A percentile compares a stretch with the other conserved stretches of the same genome.
Conservation (phyloP, 73 alveolate genomes). For the Paraurostyla sp. region DNA sequence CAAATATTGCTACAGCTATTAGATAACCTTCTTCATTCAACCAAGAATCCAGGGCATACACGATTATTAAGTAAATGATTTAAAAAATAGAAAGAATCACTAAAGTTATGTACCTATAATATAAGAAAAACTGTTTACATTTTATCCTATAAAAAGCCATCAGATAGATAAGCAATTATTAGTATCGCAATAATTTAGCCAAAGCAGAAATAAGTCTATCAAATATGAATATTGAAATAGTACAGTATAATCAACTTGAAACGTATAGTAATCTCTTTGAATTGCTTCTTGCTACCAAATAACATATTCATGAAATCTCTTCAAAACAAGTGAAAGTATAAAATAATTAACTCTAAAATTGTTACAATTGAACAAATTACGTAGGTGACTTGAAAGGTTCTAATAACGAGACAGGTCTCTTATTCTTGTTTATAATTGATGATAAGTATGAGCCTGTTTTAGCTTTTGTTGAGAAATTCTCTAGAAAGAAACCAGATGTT, state of each 20-base stretch:
- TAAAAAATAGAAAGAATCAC: not conserved
- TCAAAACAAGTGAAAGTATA: not conserved
- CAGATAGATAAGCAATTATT: not conserved
- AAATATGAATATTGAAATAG: not conserved
- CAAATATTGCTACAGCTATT: not conserved
- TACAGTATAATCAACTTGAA: not conserved
- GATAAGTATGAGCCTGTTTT: too few relatives aligned
- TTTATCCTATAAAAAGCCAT: slow-evolving; percentile 6
- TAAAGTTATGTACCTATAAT: slow-evolving; percentile 11
- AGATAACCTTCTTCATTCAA: not conserved
- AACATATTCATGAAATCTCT: not conserved
- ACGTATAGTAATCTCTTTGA: not conserved
- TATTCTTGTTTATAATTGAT: not conserved
- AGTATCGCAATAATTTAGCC: not conserved
- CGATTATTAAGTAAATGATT: not conserved
- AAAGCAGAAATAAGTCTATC: slow-evolving; percentile 6
- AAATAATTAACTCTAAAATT: not conserved
- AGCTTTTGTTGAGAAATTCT: not conserved
- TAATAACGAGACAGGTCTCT: too few relatives aligned
- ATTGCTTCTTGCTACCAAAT: not conserved
- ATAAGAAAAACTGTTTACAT: not conserved
- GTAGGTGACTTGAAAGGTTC: too few relatives aligned
- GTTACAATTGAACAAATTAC: not conserved
- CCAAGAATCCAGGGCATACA: not conserved
- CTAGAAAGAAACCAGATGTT: not conserved